A percentile compares a stretch with the other conserved stretches of the same genome.
phyloP scores from a whole-genome alignment of 495 filamentous ascomycete species.

The Penicillium manginii region DNA sequence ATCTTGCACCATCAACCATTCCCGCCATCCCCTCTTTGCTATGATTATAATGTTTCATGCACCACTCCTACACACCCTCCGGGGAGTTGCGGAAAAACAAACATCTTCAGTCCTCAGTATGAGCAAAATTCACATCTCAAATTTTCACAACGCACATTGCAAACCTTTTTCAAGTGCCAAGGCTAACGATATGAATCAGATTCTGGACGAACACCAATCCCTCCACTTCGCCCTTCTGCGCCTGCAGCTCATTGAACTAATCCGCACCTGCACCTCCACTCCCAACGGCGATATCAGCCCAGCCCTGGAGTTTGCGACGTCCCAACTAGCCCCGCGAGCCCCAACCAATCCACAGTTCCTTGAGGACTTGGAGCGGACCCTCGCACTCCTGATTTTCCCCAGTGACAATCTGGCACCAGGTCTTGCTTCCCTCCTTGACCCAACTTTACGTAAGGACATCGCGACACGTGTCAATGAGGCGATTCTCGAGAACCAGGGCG shows the following conservation, averaged over 20 bases:
- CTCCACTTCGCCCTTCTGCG: constrained; percentile 91
- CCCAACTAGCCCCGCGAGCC: constrained; percentile 83
- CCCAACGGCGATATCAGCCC: constrained; percentile 75
- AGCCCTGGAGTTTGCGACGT: constrained; percentile 84
- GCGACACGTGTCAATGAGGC: constrained; percentile 86
- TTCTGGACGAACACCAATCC: constrained; percentile 80
- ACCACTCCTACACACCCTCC: constrained; percentile 92
- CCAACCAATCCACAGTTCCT: constrained; percentile 80
- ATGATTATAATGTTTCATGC: constrained; percentile 99
- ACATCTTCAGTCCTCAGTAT: constrained; percentile 96
- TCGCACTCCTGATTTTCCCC: constrained; percentile 89
- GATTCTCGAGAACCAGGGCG: constrained; percentile 71
- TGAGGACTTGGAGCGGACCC: constrained; percentile 86
- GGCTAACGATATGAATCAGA: constrained; percentile 58
- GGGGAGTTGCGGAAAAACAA: constrained; percentile 90
- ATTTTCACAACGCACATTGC: constrained; percentile 8
- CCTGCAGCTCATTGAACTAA: constrained; percentile 91
- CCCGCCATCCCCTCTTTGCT: constrained; percentile 44
- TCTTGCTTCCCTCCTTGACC: constrained; percentile 74
- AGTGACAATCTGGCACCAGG: constrained; percentile 74
- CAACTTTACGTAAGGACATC: constrained; percentile 79
- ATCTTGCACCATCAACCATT: constrained; percentile 11
- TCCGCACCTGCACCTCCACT: constrained; percentile 68
- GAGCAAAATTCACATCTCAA: constrained; percentile 57
- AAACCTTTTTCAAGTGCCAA: constrained; percentile 21